Conservation (phyloP, 257 asterid species). For the Primulina huaijiensis region DNA sequence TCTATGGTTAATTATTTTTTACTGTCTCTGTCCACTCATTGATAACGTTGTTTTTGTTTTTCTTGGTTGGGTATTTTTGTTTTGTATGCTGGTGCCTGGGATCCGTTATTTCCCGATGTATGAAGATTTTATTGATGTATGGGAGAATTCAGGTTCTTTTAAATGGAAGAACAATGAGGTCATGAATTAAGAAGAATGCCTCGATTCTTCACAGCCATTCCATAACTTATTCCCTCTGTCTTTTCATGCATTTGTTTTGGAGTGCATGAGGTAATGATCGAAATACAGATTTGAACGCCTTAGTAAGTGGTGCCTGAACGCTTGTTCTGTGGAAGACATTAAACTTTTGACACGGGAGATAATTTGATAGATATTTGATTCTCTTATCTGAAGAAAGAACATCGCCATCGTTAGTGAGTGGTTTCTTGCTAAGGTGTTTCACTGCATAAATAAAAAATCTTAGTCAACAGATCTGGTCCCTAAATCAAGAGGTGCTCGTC, state of each 20-base stretch:
- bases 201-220: neutral
- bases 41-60: neutral
- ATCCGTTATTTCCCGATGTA: neutral
- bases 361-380: neutral
- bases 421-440: neutral
- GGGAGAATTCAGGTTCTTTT: conserved; percentile 3
- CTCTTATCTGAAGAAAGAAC: neutral
- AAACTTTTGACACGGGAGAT: neutral
- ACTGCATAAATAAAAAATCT: neutral
- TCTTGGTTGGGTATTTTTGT: neutral
- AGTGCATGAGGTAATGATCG: neutral
- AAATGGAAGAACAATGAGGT: neutral
- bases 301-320: neutral
- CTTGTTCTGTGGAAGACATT: conserved; percentile 5
- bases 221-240: neutral
- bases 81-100: neutral
- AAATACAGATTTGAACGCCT: neutral
- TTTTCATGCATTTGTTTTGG: neutral
- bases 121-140: neutral
- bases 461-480: neutral
- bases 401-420: too few relatives aligned
- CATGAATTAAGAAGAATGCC: neutral
- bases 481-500: neutral
- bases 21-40: neutral
- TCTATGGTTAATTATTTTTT: conserved; percentile 50